Conservation (phyloP, 805 yeast species). For the Candida germanica region DNA sequence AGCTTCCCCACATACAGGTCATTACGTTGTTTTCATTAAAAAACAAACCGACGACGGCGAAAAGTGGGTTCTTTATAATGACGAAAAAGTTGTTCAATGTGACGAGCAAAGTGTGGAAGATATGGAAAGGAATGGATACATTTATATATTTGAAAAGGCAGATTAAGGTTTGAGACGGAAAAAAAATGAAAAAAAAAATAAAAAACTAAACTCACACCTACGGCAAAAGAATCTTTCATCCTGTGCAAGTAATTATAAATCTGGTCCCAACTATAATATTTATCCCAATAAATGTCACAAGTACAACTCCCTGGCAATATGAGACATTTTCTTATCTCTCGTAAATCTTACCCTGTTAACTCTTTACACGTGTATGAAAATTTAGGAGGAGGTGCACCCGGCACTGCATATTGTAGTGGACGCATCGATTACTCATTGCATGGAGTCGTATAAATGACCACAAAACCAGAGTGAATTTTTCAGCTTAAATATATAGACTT, state of each 20-base stretch:
- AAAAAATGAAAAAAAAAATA: no score
- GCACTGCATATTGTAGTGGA: conserved; percentile 3
- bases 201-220: no score
- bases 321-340: no score
- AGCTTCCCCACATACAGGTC: conserved; percentile 85
- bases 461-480: conserved; percentile 3
- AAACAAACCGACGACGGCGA: conserved; percentile 34
- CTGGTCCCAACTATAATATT: no score
- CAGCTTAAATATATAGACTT: not conserved
- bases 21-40: conserved; percentile 75
- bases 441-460: not conserved
- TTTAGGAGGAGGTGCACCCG: no score
- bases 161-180: not conserved
- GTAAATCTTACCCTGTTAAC: no score
- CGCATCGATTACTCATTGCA: conserved; percentile 1
- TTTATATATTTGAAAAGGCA: conserved; percentile 38
- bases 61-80: conserved; percentile 80
- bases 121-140: conserved; percentile 45
- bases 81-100: conserved; percentile 76
- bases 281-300: no score
- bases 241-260: no score
- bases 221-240: no score
- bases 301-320: no score
- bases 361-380: no score
- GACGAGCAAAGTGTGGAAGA: conserved; percentile 43